A percentile compares a stretch with the other conserved stretches of the same genome.
Evolutionary conservation across 139 green algal genomes (phyloP).

Genomic region (Spirogloea muscicola): DNA sequence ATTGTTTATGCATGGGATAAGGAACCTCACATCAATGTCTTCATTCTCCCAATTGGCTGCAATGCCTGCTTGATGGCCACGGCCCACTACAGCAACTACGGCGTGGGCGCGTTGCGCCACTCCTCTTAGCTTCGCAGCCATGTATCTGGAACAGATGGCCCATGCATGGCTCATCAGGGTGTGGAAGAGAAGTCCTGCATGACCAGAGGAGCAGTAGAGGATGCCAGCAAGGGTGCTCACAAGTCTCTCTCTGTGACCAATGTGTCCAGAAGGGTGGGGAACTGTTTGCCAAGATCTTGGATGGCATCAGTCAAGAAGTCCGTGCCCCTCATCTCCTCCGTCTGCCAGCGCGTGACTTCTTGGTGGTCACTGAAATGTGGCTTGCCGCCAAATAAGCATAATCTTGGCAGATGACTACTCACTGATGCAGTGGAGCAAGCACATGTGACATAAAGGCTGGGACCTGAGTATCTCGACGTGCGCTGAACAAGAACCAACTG

Average conservation of each 20-base stretch:
- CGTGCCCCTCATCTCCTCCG: constrained; percentile 38
- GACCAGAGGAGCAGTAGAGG: neutral
- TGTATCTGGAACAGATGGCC: constrained; percentile 25
- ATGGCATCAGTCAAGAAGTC: constrained; percentile 38
- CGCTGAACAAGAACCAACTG: no score
- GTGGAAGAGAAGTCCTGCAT: neutral
- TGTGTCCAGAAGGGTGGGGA: constrained; percentile 31
- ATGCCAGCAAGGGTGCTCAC: constrained; percentile 6
- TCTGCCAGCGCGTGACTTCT: no score
- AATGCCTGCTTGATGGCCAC: constrained; percentile 35
- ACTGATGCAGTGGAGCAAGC: no score
- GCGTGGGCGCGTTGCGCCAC: neutral
- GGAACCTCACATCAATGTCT: neutral
- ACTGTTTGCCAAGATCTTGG: constrained; percentile 16
- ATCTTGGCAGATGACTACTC: no score
- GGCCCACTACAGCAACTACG: constrained; percentile 40
- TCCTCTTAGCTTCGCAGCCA: constrained; percentile 29
- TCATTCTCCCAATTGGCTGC: constrained; percentile 7
- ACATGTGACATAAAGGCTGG: no score
- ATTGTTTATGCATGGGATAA: no score
- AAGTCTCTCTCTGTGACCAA: constrained; percentile 30
- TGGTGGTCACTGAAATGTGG: no score
- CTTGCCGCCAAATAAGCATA: no score
- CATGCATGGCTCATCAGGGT: neutral
- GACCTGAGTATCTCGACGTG: no score